Base-by-base conservation (phyloP, 257 asterid genomes). In the Echites panduratus region DNA sequence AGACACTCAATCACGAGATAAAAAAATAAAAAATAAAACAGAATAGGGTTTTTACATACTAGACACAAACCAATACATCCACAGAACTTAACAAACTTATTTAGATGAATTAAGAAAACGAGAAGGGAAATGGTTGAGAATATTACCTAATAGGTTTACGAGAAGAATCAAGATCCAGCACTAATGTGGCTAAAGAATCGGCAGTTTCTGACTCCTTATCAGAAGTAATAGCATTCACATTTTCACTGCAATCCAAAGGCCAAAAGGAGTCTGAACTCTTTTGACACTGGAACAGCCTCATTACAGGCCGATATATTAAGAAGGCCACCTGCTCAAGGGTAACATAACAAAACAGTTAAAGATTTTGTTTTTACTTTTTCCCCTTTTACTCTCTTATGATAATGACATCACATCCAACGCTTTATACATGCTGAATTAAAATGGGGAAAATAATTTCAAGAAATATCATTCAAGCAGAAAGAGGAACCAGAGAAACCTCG, bases 241-340 rank as follows among this genome's bases (percentile, higher is more conserved):
- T 78, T 81, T 84, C 92, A 71, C 78, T 86, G 74, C 85, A 83
- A 75, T 92, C 89, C 78, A 85, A 84, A 53, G 99, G 99, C 99
- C 99, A 95, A 85, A 79, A 85, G 73, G 84, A 76, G 78, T 85
- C 85, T 70, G 89, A 80, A 79, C 59, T 76, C 59, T 78, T 85
- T 75, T 83, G 93, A 86, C 87, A 83, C 85, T 79, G 83, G 82
- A 95, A 95, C 79, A 95, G 98, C 84, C 97, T 92, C 98, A 95
- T 92, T 53, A 90, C 98, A 35, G 99, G 99, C 73, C 99, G 96
- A 85, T 92, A 95, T 50, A 95, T 87, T 73, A 95, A 77, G 79
- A 95, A 95, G 71, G 96, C 98, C 77, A 92, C 98, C 99, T 95
- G 87, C 67, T 84, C 56, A 70, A 77, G 77, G 57, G 85, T 52